Conservation (phyloP, 768 basidiomycete species). For the Psilocybe cyanescens region DNA sequence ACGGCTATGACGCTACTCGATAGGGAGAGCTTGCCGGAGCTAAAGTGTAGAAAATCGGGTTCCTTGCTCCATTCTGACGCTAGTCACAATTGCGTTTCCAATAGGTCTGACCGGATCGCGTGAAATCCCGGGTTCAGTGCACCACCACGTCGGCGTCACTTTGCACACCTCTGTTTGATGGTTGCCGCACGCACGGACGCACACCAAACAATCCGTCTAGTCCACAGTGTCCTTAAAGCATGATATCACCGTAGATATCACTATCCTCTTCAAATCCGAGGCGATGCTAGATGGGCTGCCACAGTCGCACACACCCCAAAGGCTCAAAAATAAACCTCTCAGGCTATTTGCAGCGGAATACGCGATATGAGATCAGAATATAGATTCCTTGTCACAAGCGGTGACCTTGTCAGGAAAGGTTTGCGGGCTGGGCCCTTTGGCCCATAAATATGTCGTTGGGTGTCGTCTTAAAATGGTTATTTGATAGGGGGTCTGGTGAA, state of each 20-base stretch:
- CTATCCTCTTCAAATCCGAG: slow-evolving; percentile 4
- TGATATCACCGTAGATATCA: neutral
- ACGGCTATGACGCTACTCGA: neutral
- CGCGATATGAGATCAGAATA: slow-evolving; percentile 6
- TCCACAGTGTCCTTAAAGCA: neutral
- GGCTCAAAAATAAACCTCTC: neutral
- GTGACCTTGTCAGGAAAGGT: slow-evolving; percentile 15
- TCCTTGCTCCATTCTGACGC: slow-evolving; percentile 11
- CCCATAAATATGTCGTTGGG: slow-evolving; percentile 9
- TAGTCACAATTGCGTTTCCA: neutral
- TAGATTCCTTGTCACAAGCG: slow-evolving; percentile 10
- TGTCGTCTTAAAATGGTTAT: neutral
- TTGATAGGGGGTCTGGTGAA: slow-evolving; percentile 14
- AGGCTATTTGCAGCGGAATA: neutral
- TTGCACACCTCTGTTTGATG: slow-evolving; percentile 9
- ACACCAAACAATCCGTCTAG: neutral
- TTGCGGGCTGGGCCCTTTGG: slow-evolving; percentile 4
- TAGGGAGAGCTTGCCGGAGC: neutral
- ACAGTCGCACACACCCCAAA: neutral
- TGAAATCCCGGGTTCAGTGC: slow-evolving; percentile 5
- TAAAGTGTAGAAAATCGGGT: neutral
- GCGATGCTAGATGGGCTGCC: neutral
- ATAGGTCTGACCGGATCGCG: neutral
- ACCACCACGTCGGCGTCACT: slow-evolving; percentile 4
- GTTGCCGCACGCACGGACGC: neutral